Conservation (phyloP, 345 rosid species). For the Lepidium sativum region DNA sequence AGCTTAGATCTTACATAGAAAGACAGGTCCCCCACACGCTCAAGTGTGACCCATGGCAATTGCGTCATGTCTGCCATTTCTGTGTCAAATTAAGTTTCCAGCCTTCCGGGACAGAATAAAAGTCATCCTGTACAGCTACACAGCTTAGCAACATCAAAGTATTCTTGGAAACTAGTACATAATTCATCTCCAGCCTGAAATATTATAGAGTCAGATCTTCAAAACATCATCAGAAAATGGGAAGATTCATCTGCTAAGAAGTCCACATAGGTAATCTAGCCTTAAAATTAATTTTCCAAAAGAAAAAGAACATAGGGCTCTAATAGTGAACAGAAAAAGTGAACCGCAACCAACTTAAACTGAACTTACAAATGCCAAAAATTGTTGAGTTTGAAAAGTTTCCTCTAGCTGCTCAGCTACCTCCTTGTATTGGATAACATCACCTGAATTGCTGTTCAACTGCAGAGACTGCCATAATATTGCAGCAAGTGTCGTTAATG, state of each 20-base stretch:
- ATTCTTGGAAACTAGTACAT: not conserved
- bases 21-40: slow-evolving; percentile 87
- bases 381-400: not conserved
- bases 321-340: not conserved
- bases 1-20: slow-evolving; percentile 42
- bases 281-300: not conserved
- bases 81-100: slow-evolving; percentile 84
- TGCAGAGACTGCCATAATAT: slow-evolving; percentile 65
- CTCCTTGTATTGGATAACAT: slow-evolving; percentile 96
- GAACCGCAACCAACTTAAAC: not conserved
- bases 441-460: slow-evolving; percentile 92
- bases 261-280: not conserved
- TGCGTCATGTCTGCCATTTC: slow-evolving; percentile 93
- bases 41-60: slow-evolving; percentile 85
- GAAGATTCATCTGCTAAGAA: not conserved
- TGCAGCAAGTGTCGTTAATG: slow-evolving; percentile 13
- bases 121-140: slow-evolving; percentile 62
- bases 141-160: slow-evolving; percentile 62
- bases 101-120: slow-evolving; percentile 68
- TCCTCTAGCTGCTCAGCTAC: slow-evolving; percentile 97
- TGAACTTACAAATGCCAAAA: not conserved
- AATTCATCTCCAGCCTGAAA: not conserved
- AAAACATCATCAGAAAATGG: not conserved
- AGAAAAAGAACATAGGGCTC: not conserved
- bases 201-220: not conserved